These are phyloP conservation scores for Fusarium subglutinans DNA, from an alignment of 2,329 filamentous ascomycete genomes.

Conservation along the genomic window DNA sequence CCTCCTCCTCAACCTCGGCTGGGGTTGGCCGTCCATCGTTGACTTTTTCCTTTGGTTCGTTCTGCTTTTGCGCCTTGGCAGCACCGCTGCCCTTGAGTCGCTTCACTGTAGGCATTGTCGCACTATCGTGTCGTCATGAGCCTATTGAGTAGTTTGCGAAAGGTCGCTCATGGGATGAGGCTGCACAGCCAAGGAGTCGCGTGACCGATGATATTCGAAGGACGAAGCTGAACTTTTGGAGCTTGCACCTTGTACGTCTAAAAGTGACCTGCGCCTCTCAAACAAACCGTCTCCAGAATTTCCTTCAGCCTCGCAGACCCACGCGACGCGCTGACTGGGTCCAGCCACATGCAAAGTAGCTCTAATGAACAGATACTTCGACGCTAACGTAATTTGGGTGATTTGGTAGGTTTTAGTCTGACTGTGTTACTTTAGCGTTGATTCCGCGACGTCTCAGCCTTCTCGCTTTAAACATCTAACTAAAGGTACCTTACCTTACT, in stretches of 20 bases:
- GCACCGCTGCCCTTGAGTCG: constrained; percentile 64
- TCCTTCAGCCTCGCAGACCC: constrained; percentile 47
- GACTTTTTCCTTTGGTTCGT: constrained; percentile 51
- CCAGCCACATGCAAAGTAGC: constrained; percentile 33
- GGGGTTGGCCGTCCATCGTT: constrained; percentile 60
- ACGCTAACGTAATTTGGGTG: too few species aligned
- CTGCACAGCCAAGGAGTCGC: constrained; percentile 16
- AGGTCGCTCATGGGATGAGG: constrained; percentile 5
- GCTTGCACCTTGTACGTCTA: constrained; percentile 26
- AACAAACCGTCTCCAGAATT: constrained; percentile 43
- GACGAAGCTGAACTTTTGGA: constrained; percentile 16
- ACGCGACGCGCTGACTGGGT: constrained; percentile 33
- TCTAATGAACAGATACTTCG: constrained; percentile 12
- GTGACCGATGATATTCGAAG: constrained; percentile 15
- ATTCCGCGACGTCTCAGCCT: constrained; percentile 33
- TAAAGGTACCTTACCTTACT: too few species aligned
- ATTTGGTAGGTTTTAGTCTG: not conserved
- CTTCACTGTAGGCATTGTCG: constrained; percentile 67
- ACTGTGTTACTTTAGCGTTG: constrained; percentile 6
- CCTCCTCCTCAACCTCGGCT: constrained; percentile 75
- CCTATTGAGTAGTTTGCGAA: constrained; percentile 7
- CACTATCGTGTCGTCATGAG: constrained; percentile 37
- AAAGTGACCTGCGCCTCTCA: constrained; percentile 35
- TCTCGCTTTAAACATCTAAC: constrained; percentile 22
- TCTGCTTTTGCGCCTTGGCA: constrained; percentile 49